Evolutionary conservation across 768 basidiomycete species (phyloP), one percentile per base, ranked within the genome.

Genomic region (Lactifluus volemus): DNA sequence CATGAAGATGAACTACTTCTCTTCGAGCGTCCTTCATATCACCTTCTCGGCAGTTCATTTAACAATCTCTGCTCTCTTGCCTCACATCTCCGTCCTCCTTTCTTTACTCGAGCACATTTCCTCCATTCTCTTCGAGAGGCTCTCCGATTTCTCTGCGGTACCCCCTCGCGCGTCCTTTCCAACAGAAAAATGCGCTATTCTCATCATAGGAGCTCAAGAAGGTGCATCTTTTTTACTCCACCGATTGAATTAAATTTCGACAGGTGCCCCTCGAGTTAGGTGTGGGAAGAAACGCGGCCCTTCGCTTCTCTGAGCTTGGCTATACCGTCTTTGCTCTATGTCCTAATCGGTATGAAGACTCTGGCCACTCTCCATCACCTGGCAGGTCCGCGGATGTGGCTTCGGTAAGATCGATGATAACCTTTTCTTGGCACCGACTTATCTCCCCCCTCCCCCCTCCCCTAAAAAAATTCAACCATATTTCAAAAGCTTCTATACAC

Each of bases 241-340:
- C 55, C 11, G 10, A 34, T 25, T 14, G n/a, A 15, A 21, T 53
- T 19, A 32, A 25, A 25, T 14, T 29, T 39, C 55, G 19, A 63
- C 48, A n/a, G 36, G 45, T 59, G 44, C 38, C 15, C 25, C 14
- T 45, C 55, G 61, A 49, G 52, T 63, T 61, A 73, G 72, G 68
- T 59, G 63, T 73, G 29, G 72, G 72, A 42, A 67, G 67, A 61
- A 67, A 68, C 45, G 53, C 68, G 19, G 69, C 72, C 14, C 65
- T 73, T 47, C 64, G 60, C 53, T 70, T 72, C 60, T 73, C 72
- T n/a, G 68, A 73, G 63, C 59, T 67, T n/a, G 72, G 72, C 19
- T 72, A 68, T 59, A 73, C 72, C 12, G 72, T 73, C 42, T 73
- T 73, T 61, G 68, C 67, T 10, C 58, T 73, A 9, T 72, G 67